Conservation (phyloP, 768 basidiomycete species). For the Mycena amicta region DNA sequence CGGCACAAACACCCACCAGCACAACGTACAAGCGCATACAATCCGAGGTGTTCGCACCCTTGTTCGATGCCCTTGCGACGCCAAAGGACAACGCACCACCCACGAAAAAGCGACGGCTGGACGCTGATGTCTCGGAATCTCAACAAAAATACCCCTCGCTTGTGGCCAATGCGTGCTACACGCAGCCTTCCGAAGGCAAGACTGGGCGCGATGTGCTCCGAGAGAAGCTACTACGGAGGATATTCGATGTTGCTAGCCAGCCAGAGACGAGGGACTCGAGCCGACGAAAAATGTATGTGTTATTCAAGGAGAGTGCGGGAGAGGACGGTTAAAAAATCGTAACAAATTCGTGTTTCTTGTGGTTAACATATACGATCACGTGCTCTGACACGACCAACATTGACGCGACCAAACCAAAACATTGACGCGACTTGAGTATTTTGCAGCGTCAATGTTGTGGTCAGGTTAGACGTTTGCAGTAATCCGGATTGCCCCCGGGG, state of each 20-base stretch:
- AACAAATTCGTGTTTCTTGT: background rate
- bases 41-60: slow-evolving; percentile 65
- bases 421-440: background rate
- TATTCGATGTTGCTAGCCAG: slow-evolving; percentile 78
- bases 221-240: slow-evolving; percentile 54
- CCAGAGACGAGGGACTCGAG: slow-evolving; percentile 77
- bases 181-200: slow-evolving; percentile 43
- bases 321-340: slow-evolving; percentile 22
- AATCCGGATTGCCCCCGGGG: slow-evolving; percentile 27
- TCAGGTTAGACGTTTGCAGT: slow-evolving; percentile 26
- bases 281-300: slow-evolving; percentile 78
- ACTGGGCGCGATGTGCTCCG: slow-evolving; percentile 43
- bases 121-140: slow-evolving; percentile 18
- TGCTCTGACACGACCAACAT: no score
- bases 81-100: slow-evolving; percentile 43
- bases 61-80: slow-evolving; percentile 56
- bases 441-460: background rate
- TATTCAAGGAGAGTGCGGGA: slow-evolving; percentile 68
- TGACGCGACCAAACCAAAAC: no score
- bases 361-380: background rate
- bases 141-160: slow-evolving; percentile 38
- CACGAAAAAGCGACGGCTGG: slow-evolving; percentile 50
- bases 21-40: slow-evolving; percentile 77
- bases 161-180: slow-evolving; percentile 55
- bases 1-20: slow-evolving; percentile 65